Conservation (phyloP, 139 green algal genomes). For the Trebouxia sp. region DNA sequence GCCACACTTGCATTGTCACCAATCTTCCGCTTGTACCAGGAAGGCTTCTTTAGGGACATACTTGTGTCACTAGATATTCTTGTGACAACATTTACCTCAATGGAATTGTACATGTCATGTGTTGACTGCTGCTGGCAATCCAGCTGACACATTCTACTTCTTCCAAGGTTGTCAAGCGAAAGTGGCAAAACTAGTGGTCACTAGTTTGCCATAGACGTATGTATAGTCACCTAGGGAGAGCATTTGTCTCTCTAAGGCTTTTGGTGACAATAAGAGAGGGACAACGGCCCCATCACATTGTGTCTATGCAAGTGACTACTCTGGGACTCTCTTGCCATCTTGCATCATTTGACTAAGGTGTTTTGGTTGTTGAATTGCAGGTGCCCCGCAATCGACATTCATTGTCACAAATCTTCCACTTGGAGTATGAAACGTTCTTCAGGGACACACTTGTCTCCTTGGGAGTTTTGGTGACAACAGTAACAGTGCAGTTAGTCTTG, state of each 20-base stretch:
- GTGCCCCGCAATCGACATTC: background rate
- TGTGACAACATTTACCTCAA: too few relatives aligned
- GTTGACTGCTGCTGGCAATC: too few relatives aligned
- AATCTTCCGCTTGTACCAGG: background rate
- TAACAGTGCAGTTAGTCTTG: conserved; percentile 1
- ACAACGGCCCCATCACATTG: background rate
- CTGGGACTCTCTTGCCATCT: conserved; percentile 12
- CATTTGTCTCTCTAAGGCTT: conserved; percentile 12
- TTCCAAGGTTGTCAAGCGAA: too few relatives aligned
- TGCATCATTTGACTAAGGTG: conserved; percentile 5
- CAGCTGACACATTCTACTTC: too few relatives aligned
- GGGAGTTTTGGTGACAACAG: conserved; percentile 23
- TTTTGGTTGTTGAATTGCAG: conserved; percentile 21
- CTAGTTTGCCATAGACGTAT: too few relatives aligned
- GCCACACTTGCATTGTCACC: background rate
- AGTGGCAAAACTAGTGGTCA: too few relatives aligned
- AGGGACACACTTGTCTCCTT: conserved; percentile 20
- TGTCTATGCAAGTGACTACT: conserved; percentile 23
- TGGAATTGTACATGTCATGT: too few relatives aligned
- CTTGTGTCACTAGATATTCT: conserved; percentile 3
- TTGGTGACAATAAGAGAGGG: conserved; percentile 8
- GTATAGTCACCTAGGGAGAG: too few relatives aligned
- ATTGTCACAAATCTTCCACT: conserved; percentile 24
- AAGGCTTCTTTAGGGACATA: background rate
- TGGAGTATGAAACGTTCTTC: conserved; percentile 19